Base-by-base conservation (phyloP, 2,329 filamentous ascomycete genomes). In the Xylaria sp. region DNA sequence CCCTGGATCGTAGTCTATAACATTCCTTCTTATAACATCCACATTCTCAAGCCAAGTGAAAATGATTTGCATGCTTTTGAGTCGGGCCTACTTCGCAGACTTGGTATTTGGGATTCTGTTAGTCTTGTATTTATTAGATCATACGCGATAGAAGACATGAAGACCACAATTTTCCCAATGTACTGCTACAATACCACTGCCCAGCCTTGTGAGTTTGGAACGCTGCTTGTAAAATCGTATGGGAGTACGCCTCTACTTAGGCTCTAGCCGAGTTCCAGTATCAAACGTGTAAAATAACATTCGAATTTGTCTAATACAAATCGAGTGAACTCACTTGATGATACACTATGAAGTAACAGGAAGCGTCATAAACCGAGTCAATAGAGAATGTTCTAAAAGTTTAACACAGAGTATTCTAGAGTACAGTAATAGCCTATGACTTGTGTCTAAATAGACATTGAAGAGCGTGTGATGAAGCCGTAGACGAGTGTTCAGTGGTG, bases 11-110 rank as follows among this genome's bases (percentile, higher is more conserved):
- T 17, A 61, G 39, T 31, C 27, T 36, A 49, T 54, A 29, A 5
- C 20, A 20, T 33, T 36, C 11, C 9, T 20, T 39, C 22, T 39
- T 29, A 45, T 53, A 2, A 5, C 39, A 25, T 55, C 42, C 55
- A 45, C 22, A 33, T 13, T 50, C 17, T 38, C 25, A 10, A 51
- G n/a, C 33, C 9, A 10, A 38, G 31, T 17, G 29, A n/a, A 39
- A 33, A 11, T 20, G 29, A 5, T 13, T 38, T n/a, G 33, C 22
- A 33, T 9, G 15, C 4, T 9, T 17, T 57, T 15, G 27, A 42
- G 2, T 51, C 54, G 61, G 54, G 36, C 38, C 31, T 57, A 57
- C 22, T 45, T 63, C 55, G 50, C 33, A 51, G 22, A 51, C 45
- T 31, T 29, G 22, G 9, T 17, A 3, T 42, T 47, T 42, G 45